Base-by-base conservation (phyloP, 129 eudicot species). In the Helianthus tuberosus region DNA sequence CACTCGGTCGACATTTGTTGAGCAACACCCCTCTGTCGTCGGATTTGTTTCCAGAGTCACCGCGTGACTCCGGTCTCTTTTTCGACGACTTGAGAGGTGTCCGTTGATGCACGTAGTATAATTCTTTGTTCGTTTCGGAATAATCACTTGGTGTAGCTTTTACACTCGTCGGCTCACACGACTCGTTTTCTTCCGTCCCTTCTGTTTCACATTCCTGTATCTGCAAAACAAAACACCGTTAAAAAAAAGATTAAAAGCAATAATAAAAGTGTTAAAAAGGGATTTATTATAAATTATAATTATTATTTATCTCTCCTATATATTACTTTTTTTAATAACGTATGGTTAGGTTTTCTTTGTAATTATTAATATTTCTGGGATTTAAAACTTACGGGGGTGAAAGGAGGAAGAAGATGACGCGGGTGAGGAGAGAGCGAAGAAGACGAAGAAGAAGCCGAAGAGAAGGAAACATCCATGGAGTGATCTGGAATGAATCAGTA, bases 1-100 rank as follows among this genome's bases (percentile, higher is more conserved):
- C 80, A 82, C 86, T 84, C 3, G 99, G 99, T 64, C 96, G 76
- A 75, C 99, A 94, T 83, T 88, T 91, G 84, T 88, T 90, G 87
- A 93, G 91, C 13, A 86, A 86, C 14, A 94, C 84, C 29, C 83
- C 88, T 12, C 79, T 66, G 78, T 84, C 86, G 27, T 74, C 81
- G 51, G 72, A 49, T 39, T 51, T 46, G 29, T 52, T 36, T 17
- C 64, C 59, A 46, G 80, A 5, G 32, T 70, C n/a, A n/a, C n/a
- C 62, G 62, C 58, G 76, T 29, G 75, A 73, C 43, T 78, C 89
- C 67, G 82, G 35, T 66, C 77, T 53, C 73, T 66, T 85, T 73
- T 51, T 81, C 50, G 80, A 62, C 7, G 81, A 58, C 17, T 72
- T 66, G 55, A 88, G 77, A 2, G 97, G 96, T 4, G 96, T 88